These are phyloP conservation scores for Oemleria cerasiformis DNA, from an alignment of 306 rosid genomes.

Conservation along the genomic window DNA sequence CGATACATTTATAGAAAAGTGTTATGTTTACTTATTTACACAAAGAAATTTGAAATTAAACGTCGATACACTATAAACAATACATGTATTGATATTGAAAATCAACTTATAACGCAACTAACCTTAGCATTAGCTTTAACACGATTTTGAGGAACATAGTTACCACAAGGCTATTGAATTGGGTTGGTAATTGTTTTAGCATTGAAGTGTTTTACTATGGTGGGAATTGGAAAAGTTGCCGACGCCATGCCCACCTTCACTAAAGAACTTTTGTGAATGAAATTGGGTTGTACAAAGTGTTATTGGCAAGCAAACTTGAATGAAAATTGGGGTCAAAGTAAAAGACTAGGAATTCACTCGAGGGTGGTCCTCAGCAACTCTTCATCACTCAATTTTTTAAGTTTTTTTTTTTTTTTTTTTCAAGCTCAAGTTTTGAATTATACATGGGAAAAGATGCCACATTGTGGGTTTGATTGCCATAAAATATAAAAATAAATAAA, in stretches of 20 bases:
- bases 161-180: no score
- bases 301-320: neutral
- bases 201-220: neutral
- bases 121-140: no score
- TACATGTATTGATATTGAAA: no score
- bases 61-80: no score
- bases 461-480: neutral
- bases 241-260: neutral
- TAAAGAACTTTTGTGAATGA: neutral
- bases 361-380: slow-evolving; percentile 8
- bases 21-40: no score
- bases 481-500: neutral
- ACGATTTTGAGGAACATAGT: no score
- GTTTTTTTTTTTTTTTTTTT: no score
- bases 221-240: neutral
- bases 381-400: neutral
- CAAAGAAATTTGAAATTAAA: no score
- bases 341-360: slow-evolving; percentile 5
- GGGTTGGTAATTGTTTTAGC: no score
- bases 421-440: neutral
- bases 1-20: no score
- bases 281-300: neutral
- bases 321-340: neutral
- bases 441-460: neutral
- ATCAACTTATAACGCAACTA: no score